phyloP scores from a whole-genome alignment of 2,329 filamentous ascomycete species.

The Colletotrichum coccodes region DNA sequence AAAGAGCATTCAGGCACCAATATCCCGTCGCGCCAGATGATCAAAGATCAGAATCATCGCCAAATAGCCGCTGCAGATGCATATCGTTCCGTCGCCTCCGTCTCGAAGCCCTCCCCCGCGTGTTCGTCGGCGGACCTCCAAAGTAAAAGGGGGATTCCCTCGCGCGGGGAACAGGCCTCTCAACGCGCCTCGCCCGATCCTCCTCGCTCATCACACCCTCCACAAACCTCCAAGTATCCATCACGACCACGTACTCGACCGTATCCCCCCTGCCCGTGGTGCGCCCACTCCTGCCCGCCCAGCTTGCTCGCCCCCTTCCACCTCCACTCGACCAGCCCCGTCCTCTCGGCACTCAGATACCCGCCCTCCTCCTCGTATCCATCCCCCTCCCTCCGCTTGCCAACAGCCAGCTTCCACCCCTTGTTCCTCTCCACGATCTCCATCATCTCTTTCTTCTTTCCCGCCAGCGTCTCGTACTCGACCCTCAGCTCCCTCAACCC shows the following conservation, averaged over 20 bases:
- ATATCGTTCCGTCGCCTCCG: too few species aligned
- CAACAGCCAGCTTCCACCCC: conserved; percentile 12
- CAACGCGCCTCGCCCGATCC: not conserved
- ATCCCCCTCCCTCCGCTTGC: not conserved
- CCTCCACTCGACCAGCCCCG: conserved; percentile 11
- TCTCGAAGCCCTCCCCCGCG: too few species aligned
- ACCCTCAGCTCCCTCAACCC: conserved; percentile 52
- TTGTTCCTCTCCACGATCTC: conserved; percentile 46
- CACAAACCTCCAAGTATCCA: conserved; percentile 18
- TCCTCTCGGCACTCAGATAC: conserved; percentile 13
- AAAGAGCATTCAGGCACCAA: too few species aligned
- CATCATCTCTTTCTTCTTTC: conserved; percentile 56
- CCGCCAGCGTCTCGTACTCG: conserved; percentile 58
- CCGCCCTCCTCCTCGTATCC: not conserved
- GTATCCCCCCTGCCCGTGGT: conserved; percentile 16
- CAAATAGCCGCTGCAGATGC: too few species aligned
- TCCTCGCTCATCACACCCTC: conserved; percentile 7
- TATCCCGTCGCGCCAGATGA: too few species aligned
- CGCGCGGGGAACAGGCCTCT: not conserved
- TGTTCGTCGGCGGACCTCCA: too few species aligned
- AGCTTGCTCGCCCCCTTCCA: conserved; percentile 19
- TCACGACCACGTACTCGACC: conserved; percentile 25
- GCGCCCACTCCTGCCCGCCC: conserved; percentile 5
- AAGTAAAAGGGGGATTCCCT: too few species aligned
- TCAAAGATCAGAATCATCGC: too few species aligned